Conservation (phyloP, 345 rosid species). For the Laguncularia racemosa region DNA sequence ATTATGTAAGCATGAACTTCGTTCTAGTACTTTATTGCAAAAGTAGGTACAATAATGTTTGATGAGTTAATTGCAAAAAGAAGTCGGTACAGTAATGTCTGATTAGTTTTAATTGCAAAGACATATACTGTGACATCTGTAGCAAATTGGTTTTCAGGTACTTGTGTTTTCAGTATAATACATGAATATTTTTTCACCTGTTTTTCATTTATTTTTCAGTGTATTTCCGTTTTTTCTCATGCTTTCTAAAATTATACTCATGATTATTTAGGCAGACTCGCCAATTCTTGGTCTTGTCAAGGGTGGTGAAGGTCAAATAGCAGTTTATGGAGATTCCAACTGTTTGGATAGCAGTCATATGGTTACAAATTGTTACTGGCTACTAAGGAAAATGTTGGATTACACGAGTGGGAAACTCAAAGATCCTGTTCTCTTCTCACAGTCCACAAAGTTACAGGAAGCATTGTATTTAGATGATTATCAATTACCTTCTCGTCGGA, state of each 20-base stretch:
- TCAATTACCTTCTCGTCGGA: conserved; percentile 77
- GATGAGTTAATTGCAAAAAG: no score
- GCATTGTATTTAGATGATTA: conserved; percentile 55
- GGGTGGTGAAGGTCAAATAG: conserved; percentile 71
- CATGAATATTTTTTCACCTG: no score
- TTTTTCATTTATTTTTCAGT: background rate
- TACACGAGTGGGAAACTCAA: conserved; percentile 59
- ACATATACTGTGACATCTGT: no score
- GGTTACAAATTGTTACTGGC: conserved; percentile 98
- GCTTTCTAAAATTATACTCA: conserved; percentile 7
- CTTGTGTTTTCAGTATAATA: no score
- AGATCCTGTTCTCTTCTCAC: conserved; percentile 73
- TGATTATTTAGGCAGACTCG: conserved; percentile 57
- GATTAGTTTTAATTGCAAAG: no score
- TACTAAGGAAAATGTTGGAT: conserved; percentile 74
- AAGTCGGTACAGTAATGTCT: no score
- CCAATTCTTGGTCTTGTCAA: conserved; percentile 84
- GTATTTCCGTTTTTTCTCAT: background rate
- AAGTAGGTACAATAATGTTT: no score
- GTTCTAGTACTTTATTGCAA: no score
- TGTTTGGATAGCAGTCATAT: conserved; percentile 97
- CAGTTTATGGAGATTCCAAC: conserved; percentile 94
- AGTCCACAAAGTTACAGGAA: conserved; percentile 37
- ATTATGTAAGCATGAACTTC: no score
- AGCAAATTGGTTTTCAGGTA: no score